Base-by-base conservation (phyloP, 2,329 filamentous ascomycete genomes). In the Byssothecium circinans region DNA sequence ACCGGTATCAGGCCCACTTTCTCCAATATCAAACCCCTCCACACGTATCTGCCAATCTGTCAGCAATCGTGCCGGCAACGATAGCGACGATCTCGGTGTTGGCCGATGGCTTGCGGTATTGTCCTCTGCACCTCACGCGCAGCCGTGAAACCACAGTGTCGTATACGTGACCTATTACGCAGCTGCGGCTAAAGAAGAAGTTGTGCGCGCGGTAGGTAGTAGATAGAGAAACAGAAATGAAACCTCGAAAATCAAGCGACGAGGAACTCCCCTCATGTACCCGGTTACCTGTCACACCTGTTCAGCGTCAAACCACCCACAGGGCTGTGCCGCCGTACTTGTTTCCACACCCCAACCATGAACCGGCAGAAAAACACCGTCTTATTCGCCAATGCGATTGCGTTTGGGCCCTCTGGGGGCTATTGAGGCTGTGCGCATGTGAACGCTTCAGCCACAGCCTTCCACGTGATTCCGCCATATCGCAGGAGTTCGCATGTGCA, bases 1-100 rank as follows among this genome's bases (percentile, higher is more conserved):
- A 63, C 59, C 58, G 60, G 59, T 58, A 46, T 8, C 6, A 48
- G 46, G 32, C 43, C 35, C 19, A 40, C 47, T 45, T 39, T 8
- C 12, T 14, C n/a, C 18, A 39, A 39, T 39, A 17, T 20, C n/a
- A n/a, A 11, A 12, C 15, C 11, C 18, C 12, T 39, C 7, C 35
- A 22, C 7, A 8, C 7, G 35, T 17, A 4, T 22, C 12, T 7
- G 15, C 14, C 7, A 8, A 39, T 25, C 18, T 8, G 4, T 3
- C 19, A 25, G 30, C 11, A n/a, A 8, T 20, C 4, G n/a, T n/a
- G n/a, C n/a, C n/a, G n/a, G n/a, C n/a, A n/a, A n/a, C n/a, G 18
- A 18, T 29, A 8, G 29, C 6, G 29, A 33, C 18, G n/a, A 43
- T 36, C 18, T 33, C 41, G 41, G 30, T 8, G 19, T 12, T 20